Evolutionary conservation across 805 yeast genomes (phyloP), one percentile per base, ranked within the genome.

Genomic region (Saturnispora halmiae): DNA sequence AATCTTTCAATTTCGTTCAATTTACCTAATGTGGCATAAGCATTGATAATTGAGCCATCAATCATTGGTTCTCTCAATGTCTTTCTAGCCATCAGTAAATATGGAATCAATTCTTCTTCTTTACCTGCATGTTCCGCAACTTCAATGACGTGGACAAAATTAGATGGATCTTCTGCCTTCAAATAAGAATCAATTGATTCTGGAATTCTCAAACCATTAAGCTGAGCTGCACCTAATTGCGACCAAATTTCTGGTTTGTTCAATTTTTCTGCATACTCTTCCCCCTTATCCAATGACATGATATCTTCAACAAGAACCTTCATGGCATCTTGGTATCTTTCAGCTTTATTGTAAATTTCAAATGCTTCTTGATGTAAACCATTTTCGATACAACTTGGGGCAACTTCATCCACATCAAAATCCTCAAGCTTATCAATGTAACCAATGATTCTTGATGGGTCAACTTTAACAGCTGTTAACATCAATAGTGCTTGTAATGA

Each of bases 91-190:
- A 87, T 86, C 48, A 73, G 69, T 64, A 92, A 72, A 66, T 75
- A 92, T 49, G 83, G 79, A 52, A 90, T 69, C 51, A 92, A 76
- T 63, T 92, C 97, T 55, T 90, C 96, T 60, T 79, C 94, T 60
- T 88, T 90, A 49, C 96, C 97, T 27, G 96, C 95, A 55, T 84
- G 94, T 58, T 88, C 94, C 36, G 97, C 77, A 53, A 87, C 83
- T 54, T 92, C 97, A 63, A 92, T 90, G 34, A 90, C 96, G 53
- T 83, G 86, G 43, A 78, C 85, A 57, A 70, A 92, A 68, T 92
- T 86, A 40, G 82, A 74, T 44, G 97, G 92, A 60, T 90, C 95
- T 54, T 82, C 77, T 31, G 97, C 95, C 54, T 77, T 82, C 54
- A 88, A 82, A 60, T 92, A 92, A 6, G 97, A 87, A 42, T 78